Conservation (phyloP, 2,329 filamentous ascomycete species). For the Cladosporium colombiae region DNA sequence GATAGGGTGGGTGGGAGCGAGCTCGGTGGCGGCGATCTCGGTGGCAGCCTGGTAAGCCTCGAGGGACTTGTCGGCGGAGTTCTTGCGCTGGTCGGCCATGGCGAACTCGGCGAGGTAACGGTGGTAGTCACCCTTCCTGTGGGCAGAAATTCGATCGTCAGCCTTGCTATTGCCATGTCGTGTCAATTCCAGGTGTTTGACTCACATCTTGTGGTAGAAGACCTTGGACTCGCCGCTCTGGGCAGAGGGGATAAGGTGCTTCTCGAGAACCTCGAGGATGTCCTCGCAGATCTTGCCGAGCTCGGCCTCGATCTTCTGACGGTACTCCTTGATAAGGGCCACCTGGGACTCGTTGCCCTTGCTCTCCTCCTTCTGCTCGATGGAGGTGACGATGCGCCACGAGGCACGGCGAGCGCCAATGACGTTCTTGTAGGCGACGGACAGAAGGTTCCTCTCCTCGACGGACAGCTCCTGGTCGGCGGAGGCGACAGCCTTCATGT, state of each 20-base stretch:
- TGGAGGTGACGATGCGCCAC: constrained; percentile 97
- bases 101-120: constrained; percentile 98
- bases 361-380: constrained; percentile 99
- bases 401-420: constrained; percentile 95
- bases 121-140: constrained; percentile 99
- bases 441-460: constrained; percentile 96
- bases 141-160: constrained; percentile 21
- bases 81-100: constrained; percentile 91
- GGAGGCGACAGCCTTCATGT: constrained; percentile 98
- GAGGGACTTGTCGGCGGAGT: constrained; percentile 87
- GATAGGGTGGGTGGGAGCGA: constrained; percentile 89
- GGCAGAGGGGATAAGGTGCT: constrained; percentile 90
- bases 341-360: constrained; percentile 96
- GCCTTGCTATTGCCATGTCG: background rate
- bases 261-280: constrained; percentile 90
- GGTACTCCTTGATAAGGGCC: constrained; percentile 92
- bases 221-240: constrained; percentile 98
- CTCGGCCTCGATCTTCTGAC: constrained; percentile 96
- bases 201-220: constrained; percentile 99
- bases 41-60: constrained; percentile 96
- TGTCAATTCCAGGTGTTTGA: constrained; percentile 20
- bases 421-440: constrained; percentile 99
- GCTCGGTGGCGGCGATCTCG: constrained; percentile 84
- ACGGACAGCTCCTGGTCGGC: constrained; percentile 69
- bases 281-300: constrained; percentile 97